Evolutionary conservation across 208 protist species (phyloP).

Genomic region (Lotmaria passim): DNA sequence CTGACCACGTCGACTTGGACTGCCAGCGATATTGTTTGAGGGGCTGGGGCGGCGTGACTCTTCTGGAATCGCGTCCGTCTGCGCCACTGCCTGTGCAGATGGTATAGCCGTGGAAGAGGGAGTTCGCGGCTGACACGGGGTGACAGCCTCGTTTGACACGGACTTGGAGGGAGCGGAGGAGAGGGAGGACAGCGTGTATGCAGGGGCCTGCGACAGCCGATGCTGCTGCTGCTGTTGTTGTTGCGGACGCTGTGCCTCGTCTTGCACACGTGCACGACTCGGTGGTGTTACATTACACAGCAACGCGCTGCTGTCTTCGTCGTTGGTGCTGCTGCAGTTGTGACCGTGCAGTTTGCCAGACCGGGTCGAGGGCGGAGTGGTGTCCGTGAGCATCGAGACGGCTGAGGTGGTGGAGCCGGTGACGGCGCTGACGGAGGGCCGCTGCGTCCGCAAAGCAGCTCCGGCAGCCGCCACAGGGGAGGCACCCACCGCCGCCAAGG

Average conservation of each 20-base stretch:
- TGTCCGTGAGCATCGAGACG: not conserved
- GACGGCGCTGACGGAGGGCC: not conserved
- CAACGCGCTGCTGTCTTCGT: not conserved
- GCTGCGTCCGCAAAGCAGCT: not conserved
- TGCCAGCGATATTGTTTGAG: slow-evolving; percentile 1
- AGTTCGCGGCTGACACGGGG: not conserved
- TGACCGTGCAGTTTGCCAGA: not conserved
- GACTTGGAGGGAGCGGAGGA: slow-evolving; percentile 6
- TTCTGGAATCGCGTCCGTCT: not conserved
- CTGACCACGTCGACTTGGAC: not conserved
- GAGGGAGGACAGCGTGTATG: not conserved
- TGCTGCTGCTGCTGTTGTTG: slow-evolving; percentile 10
- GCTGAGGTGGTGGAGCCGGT: not conserved
- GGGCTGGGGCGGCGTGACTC: not conserved
- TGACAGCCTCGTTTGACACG: not conserved
- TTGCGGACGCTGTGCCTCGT: not conserved
- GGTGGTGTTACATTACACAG: not conserved
- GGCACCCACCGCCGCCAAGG: no score
- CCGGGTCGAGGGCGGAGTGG: not conserved
- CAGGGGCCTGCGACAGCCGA: not conserved
- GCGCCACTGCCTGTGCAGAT: not conserved
- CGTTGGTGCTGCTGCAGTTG: not conserved
- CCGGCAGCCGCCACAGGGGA: no score
- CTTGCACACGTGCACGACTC: not conserved
- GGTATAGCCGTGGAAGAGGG: not conserved